phyloP scores from a whole-genome alignment of 495 filamentous ascomycete species.

The Penicillium argentinense region DNA sequence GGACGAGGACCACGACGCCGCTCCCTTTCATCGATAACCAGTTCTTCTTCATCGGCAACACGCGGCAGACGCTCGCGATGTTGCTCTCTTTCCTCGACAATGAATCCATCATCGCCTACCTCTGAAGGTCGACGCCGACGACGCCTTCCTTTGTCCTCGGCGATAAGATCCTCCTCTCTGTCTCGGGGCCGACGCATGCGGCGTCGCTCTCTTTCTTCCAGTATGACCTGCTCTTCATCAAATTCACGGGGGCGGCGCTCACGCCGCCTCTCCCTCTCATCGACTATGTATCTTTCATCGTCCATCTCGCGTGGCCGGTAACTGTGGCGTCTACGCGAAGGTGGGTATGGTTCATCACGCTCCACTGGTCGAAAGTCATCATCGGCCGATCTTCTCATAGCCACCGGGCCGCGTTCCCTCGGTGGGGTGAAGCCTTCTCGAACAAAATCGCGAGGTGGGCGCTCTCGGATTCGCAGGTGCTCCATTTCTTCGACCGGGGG shows the following conservation, averaged over 20 bases:
- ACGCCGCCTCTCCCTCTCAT: slow-evolving; percentile 27
- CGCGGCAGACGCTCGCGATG: no score
- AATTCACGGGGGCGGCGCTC: slow-evolving; percentile 13
- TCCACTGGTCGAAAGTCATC: slow-evolving; percentile 16
- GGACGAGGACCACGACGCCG: no score
- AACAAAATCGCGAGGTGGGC: slow-evolving; percentile 27
- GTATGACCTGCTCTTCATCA: slow-evolving; percentile 2
- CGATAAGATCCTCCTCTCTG: no score
- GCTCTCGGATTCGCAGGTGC: slow-evolving; percentile 31
- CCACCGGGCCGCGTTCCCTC: slow-evolving; percentile 23
- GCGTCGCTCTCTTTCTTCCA: slow-evolving; percentile 3
- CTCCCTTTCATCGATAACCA: background rate
- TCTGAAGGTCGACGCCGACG: no score
- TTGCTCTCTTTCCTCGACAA: no score
- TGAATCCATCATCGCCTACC: no score
- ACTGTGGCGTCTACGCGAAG: slow-evolving; percentile 11
- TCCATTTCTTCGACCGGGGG: slow-evolving; percentile 32
- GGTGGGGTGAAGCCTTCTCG: slow-evolving; percentile 19
- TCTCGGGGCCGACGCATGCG: background rate
- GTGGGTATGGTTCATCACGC: slow-evolving; percentile 29
- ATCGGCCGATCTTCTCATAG: slow-evolving; percentile 21
- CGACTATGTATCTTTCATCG: slow-evolving; percentile 30
- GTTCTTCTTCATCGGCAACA: no score
- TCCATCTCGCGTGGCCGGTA: slow-evolving; percentile 16
- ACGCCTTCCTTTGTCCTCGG: no score